Percentiles rank a stretch among this genome's conserved stretches.
Evolutionary conservation across 2,329 filamentous ascomycete species (phyloP).

Genomic region (Hymenoscyphus fructigenus): DNA sequence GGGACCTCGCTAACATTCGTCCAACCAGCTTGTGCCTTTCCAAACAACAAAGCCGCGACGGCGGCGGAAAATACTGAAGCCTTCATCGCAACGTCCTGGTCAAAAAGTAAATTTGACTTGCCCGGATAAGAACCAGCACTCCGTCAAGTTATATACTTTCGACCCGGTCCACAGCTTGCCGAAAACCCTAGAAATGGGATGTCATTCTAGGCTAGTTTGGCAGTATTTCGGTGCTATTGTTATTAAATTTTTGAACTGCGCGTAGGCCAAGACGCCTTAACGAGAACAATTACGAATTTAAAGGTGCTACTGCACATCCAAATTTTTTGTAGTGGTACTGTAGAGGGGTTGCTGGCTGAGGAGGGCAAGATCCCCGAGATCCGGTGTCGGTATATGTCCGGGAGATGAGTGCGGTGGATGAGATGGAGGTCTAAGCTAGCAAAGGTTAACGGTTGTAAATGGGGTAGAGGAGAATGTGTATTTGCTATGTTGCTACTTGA

Average conservation of each 20-base stretch:
- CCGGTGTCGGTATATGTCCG: neutral
- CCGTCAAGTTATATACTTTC: neutral
- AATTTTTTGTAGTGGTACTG: neutral
- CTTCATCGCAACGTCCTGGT: neutral
- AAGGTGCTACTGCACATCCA: neutral
- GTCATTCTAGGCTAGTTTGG: neutral
- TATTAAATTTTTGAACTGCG: neutral
- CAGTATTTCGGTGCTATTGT: neutral
- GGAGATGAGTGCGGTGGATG: neutral
- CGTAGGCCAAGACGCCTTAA: neutral
- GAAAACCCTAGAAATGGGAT: neutral
- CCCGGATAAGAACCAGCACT: neutral
- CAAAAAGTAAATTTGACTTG: neutral
- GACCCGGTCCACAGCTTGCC: neutral
- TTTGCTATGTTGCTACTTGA: no score
- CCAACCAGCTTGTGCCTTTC: constrained; percentile 10
- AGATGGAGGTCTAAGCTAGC: neutral
- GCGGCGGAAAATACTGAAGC: neutral
- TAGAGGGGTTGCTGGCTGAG: neutral
- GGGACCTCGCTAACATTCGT: constrained; percentile 20
- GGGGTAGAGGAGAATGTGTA: no score
- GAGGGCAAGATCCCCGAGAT: neutral
- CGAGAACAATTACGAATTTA: neutral
- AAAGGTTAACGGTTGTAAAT: no score
- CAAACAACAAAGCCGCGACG: constrained; percentile 4